Evolutionary conservation across 352 stramenopile species (phyloP), one percentile per base, ranked within the genome.

Genomic region (Pythium pyrilobum): DNA sequence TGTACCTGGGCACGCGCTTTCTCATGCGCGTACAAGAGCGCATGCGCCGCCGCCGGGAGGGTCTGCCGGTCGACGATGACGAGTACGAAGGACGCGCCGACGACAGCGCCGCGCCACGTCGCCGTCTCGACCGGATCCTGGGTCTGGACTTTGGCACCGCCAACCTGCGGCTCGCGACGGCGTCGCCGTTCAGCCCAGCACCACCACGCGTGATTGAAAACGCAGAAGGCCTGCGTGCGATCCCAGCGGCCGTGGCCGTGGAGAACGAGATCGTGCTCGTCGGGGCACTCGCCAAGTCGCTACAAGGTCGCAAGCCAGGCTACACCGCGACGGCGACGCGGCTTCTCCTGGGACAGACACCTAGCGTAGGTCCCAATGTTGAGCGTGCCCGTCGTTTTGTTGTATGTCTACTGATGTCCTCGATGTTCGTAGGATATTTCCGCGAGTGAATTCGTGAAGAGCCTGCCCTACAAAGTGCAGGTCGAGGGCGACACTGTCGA

Each of bases 1-100:
- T 88, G 27, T 86, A 74, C 40, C 34, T 88, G 1, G 74, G 74
- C 27, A 79, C 74, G 23, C 64, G 71, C 21, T 88, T 85, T 59
- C 60, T 85, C 18, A 29, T 86, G 24, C 77, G 77, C 0, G 73
- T 67, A 0, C 77, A 84, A 53, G 77, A 88, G 52, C 74, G 77
- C 18, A 65, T 88, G 42, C 68, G 72, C 3, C 59, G 71, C 27
- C 51, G 67, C 7, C 65, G 59, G 5, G 77, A 63, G 2, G 77
- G 77, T 0, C 60, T 88, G 1, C 72, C 74, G 8, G 59, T 66
- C 2, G 72, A 85, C 20, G 68, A 72, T 1, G 66, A 65, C 10
- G 59, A 64, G 5, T 15, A 49, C 5, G 28, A 43, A 13, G 23
- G 25, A 20, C 6, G 43, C 28, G 41, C 42, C 20, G 41, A n/a